Conservation (phyloP, 1,284 basidiomycete genomes). For the Wolfiporia cocos region DNA sequence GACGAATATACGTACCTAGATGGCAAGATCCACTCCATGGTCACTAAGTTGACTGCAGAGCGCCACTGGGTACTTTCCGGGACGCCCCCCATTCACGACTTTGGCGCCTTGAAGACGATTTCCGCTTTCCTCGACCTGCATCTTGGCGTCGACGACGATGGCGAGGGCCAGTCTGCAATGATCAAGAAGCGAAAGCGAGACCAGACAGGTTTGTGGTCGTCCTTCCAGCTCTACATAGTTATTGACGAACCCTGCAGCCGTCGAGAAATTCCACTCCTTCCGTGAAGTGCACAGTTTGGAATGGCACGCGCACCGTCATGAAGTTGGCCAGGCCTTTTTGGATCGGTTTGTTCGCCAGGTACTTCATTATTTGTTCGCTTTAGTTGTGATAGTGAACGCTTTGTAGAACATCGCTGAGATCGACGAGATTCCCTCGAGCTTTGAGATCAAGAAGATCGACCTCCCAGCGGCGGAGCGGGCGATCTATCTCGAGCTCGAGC, state of each 20-base stretch:
- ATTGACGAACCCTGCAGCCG: conserved; percentile 41
- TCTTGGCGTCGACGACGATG: conserved; percentile 86
- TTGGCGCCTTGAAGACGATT: conserved; percentile 87
- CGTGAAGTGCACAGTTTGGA: conserved; percentile 87
- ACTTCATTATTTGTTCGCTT: background rate
- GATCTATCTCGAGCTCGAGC: conserved; percentile 94
- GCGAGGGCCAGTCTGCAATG: conserved; percentile 70
- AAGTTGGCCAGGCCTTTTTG: conserved; percentile 81
- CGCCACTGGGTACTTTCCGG: conserved; percentile 95
- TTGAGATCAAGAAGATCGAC: conserved; percentile 60
- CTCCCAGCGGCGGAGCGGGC: conserved; percentile 93
- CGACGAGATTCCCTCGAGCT: conserved; percentile 84
- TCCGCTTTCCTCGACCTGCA: conserved; percentile 83
- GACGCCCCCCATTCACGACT: conserved; percentile 90
- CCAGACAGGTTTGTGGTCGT: conserved; percentile 62
- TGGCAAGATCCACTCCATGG: conserved; percentile 72
- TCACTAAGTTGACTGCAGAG: conserved; percentile 74
- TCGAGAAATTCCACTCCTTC: conserved; percentile 95
- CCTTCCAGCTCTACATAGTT: conserved; percentile 4
- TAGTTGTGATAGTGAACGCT: background rate
- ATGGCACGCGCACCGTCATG: conserved; percentile 87
- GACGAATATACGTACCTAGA: conserved; percentile 96
- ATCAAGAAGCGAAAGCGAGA: conserved; percentile 80
- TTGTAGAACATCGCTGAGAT: conserved; percentile 91
- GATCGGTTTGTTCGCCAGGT: conserved; percentile 84